These are phyloP conservation scores for Alternaria hordeiaustralica DNA, from an alignment of 2,329 filamentous ascomycete species.

Conservation along the genomic window DNA sequence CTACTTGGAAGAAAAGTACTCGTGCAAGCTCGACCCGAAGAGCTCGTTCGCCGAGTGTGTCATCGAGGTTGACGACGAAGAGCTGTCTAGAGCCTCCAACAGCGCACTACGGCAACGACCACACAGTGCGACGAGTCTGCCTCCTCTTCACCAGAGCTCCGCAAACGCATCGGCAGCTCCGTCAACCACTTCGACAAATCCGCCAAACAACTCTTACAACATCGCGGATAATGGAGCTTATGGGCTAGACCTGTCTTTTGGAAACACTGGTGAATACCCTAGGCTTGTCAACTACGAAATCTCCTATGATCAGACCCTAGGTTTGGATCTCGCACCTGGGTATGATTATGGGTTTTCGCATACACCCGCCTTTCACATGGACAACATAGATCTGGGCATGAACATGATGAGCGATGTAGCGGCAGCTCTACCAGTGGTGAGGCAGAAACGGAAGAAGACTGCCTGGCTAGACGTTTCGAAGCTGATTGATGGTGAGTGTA, in stretches of 20 bases:
- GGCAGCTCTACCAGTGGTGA: conserved; percentile 23
- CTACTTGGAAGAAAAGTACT: conserved; percentile 68
- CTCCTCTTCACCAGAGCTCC: conserved; percentile 7
- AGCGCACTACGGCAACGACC: background rate
- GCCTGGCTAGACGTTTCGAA: conserved; percentile 54
- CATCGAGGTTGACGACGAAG: conserved; percentile 34
- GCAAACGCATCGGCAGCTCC: background rate
- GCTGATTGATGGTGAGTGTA: conserved; percentile 52
- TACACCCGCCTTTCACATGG: conserved; percentile 12
- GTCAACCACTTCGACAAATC: background rate
- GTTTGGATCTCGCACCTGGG: conserved; percentile 41
- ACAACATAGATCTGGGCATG: conserved; percentile 22
- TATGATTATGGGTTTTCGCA: conserved; percentile 28
- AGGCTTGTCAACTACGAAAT: conserved; percentile 25
- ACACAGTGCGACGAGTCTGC: background rate
- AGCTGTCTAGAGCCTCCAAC: background rate
- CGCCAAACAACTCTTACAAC: conserved; percentile 4
- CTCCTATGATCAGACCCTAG: conserved; percentile 40
- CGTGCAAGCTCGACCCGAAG: conserved; percentile 66
- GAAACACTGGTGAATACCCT: conserved; percentile 11
- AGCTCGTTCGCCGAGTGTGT: conserved; percentile 65
- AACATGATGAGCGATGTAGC: conserved; percentile 23
- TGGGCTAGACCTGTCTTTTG: conserved; percentile 33
- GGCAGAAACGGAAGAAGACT: conserved; percentile 41
- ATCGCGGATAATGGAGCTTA: conserved; percentile 19